A percentile compares a stretch with the other conserved stretches of the same genome.
Conservation (phyloP, 179 eudicot species). For the Vitellaria paradoxa region DNA sequence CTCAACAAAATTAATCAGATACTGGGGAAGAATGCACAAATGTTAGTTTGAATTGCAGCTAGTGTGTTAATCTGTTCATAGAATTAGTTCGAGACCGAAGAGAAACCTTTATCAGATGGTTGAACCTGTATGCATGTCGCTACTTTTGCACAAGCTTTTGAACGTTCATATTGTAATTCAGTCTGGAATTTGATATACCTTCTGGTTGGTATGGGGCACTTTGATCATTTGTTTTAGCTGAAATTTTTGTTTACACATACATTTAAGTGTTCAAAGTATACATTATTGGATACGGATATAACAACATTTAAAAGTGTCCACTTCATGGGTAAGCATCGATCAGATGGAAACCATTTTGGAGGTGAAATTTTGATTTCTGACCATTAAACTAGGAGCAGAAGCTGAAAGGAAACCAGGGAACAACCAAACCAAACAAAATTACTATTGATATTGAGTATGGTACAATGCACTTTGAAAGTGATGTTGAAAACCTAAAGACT, state of each 20-base stretch:
- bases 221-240: background rate
- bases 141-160: background rate
- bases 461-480: background rate
- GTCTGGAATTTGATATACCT: background rate
- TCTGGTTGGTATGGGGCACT: background rate
- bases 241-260: too few relatives aligned
- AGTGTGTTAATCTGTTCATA: background rate
- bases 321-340: background rate
- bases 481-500: background rate
- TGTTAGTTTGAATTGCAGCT: background rate
- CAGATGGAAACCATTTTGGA: background rate
- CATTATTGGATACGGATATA: too few relatives aligned
- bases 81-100: background rate
- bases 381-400: background rate
- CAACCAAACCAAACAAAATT: slow-evolving; percentile 1
- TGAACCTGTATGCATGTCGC: background rate
- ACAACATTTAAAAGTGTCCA: too few relatives aligned
- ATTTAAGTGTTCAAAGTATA: too few relatives aligned
- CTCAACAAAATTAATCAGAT: slow-evolving; percentile 36
- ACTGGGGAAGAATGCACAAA: background rate
- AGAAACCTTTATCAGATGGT: background rate
- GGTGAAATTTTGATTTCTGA: background rate
- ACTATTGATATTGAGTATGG: slow-evolving; percentile 6
- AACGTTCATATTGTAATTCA: background rate
- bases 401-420: background rate